A percentile compares a stretch with the other conserved stretches of the same genome.
Conservation (phyloP, 805 yeast genomes). For the Saccharomycopsis guyanensis region DNA sequence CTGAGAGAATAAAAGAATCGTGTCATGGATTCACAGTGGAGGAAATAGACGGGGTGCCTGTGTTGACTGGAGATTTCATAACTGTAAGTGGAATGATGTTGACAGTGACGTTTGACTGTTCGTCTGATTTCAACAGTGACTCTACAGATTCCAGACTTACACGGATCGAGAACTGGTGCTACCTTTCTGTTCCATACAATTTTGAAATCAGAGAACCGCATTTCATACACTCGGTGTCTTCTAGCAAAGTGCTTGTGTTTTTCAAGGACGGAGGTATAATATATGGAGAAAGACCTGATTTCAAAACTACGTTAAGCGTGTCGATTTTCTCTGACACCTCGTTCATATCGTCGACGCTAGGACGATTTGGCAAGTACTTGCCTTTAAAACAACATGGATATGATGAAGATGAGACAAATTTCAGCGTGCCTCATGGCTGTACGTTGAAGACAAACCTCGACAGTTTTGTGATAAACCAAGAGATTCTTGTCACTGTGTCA, state of each 20-base stretch:
- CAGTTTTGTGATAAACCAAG: slow-evolving; percentile 23
- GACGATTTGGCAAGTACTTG: slow-evolving; percentile 28
- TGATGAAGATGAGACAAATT: slow-evolving; percentile 10
- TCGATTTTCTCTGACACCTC: slow-evolving; percentile 49
- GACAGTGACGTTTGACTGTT: slow-evolving; percentile 37
- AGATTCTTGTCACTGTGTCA: slow-evolving; percentile 40
- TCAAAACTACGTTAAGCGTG: slow-evolving; percentile 26
- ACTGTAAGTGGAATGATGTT: slow-evolving; percentile 45
- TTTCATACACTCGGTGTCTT: slow-evolving; percentile 39
- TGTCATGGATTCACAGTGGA: slow-evolving; percentile 34
- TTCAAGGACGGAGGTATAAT: slow-evolving; percentile 74
- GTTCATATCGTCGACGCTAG: slow-evolving; percentile 27
- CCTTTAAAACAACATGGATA: not conserved
- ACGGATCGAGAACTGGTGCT: slow-evolving; percentile 51
- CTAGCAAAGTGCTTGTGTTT: slow-evolving; percentile 43
- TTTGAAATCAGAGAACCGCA: slow-evolving; percentile 53
- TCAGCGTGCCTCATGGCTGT: slow-evolving; percentile 23
- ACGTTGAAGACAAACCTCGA: slow-evolving; percentile 31
- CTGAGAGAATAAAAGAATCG: slow-evolving; percentile 29
- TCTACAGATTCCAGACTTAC: slow-evolving; percentile 11
- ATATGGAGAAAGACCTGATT: slow-evolving; percentile 33
- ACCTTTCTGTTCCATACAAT: slow-evolving; percentile 59
- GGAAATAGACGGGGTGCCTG: slow-evolving; percentile 22
- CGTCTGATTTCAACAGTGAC: slow-evolving; percentile 32
- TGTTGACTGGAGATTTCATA: slow-evolving; percentile 45